Conservation (phyloP, 2,329 filamentous ascomycete species). For the Magnaporthales sp. region DNA sequence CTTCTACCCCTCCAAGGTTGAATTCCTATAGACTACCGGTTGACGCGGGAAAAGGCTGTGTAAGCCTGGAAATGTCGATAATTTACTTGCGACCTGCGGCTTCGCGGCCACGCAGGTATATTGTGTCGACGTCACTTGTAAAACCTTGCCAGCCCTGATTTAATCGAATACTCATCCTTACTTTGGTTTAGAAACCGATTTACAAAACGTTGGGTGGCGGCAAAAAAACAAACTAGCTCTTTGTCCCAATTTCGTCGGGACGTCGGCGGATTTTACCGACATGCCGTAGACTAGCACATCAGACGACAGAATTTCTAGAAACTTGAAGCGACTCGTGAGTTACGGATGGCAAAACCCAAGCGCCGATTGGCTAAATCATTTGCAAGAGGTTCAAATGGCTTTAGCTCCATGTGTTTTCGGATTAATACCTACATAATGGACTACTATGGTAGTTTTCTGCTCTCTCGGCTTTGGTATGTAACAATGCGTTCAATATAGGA, state of each 20-base stretch:
- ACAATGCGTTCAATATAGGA: background rate
- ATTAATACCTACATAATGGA: too few relatives aligned
- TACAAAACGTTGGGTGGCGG: background rate
- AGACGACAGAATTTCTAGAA: background rate
- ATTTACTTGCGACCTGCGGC: background rate
- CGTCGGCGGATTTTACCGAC: background rate
- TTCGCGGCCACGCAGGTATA: background rate
- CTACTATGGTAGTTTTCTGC: background rate
- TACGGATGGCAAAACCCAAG: background rate
- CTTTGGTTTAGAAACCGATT: background rate
- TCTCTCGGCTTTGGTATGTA: background rate
- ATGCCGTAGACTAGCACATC: background rate
- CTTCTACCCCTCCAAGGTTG: background rate
- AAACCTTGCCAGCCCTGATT: background rate
- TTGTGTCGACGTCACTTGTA: background rate
- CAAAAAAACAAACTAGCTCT: background rate
- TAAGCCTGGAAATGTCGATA: background rate
- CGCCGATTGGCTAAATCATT: background rate
- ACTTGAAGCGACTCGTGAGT: background rate
- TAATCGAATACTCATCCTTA: background rate
- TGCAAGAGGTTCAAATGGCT: background rate
- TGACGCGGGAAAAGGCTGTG: background rate
- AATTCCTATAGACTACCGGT: background rate
- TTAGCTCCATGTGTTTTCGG: background rate
- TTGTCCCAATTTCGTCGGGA: background rate